Base-by-base conservation (phyloP, 108 stramenopile species). In the Asterionellopsis glacialis region DNA sequence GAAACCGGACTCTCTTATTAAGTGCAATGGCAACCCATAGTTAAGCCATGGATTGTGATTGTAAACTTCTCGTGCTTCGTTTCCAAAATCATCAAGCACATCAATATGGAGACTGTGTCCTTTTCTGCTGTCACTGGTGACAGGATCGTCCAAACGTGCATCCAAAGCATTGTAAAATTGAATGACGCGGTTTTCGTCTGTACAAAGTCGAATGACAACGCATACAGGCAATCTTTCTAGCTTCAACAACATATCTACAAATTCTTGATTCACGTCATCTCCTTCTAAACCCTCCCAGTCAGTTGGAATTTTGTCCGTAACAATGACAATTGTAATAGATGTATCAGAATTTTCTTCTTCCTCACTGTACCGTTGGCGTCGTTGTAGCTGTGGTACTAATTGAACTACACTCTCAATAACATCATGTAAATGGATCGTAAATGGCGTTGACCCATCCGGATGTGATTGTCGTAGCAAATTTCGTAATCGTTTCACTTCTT, bases 31-130 rank as follows among this genome's bases (percentile, higher is more conserved):
- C 18, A 77, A 59, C 11, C 63, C 68, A 64, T 88, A 88, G 26
- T 77, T 82, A 13, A 88, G 41, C 81, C 81, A 88, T 10, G 75
- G 75, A 49, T 88, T 84, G 27, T 73, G 51, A 24, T 74, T 68
- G 38, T 65, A 16, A 10, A 88, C 83, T 45, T 77, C 87, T 0
- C 55, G 41, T n/a, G 81, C 81, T 68, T 87, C 81, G 18, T 64
- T 72, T 9, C 51, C 12, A 39, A 73, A 63, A 53, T 82, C 85
- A 52, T 87, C 85, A 40, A 83, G 56, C 1, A 85, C 80, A 23
- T 82, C 81, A 41, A 83, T 48, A 23, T 69, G 61, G n/a, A 82
- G 38, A 22, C 40, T 41, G 2, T 19, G 21, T 9, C 25, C 52
- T 15, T 4, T 19, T 16, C 4, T 47, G 45, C 45, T 4, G 19